Conservation (phyloP, 1,284 basidiomycete species). For the Trametes hirsuta region DNA sequence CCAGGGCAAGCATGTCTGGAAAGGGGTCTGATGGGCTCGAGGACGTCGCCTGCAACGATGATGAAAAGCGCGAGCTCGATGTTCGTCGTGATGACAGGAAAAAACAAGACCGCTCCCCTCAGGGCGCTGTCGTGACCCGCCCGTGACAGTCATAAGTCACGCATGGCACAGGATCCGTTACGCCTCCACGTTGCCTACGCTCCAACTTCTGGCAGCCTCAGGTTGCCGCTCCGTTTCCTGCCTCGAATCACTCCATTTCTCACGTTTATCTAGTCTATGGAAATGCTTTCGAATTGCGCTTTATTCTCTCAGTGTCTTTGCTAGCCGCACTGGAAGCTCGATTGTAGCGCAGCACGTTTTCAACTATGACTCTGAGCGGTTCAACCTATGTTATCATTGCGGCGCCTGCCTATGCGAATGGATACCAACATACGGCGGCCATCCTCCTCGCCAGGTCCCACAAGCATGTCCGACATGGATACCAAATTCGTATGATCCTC, state of each 20-base stretch:
- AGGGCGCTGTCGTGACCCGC: slow-evolving; percentile 5
- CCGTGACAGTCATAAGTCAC: slow-evolving; percentile 9
- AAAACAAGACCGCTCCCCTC: slow-evolving; percentile 20
- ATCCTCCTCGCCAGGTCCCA: too few species aligned
- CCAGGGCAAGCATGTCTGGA: slow-evolving; percentile 35
- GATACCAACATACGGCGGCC: too few species aligned
- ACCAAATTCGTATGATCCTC: slow-evolving; percentile 10
- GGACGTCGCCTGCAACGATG: slow-evolving; percentile 23
- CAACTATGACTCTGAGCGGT: background rate
- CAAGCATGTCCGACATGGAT: background rate
- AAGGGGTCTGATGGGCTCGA: slow-evolving; percentile 8
- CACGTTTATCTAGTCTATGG: background rate
- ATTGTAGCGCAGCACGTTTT: background rate
- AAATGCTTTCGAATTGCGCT: background rate
- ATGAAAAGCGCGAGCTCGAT: slow-evolving; percentile 19
- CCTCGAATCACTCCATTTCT: background rate
- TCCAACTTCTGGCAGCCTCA: too few species aligned
- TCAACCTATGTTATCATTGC: too few species aligned
- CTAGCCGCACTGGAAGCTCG: background rate
- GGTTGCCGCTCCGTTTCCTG: background rate
- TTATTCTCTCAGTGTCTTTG: background rate
- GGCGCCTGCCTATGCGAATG: too few species aligned
- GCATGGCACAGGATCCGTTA: slow-evolving; percentile 7
- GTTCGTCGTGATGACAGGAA: slow-evolving; percentile 26
- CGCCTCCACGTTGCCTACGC: slow-evolving; percentile 8